Conservation (phyloP, 2,329 filamentous ascomycete genomes). For the Nemania abortiva region DNA sequence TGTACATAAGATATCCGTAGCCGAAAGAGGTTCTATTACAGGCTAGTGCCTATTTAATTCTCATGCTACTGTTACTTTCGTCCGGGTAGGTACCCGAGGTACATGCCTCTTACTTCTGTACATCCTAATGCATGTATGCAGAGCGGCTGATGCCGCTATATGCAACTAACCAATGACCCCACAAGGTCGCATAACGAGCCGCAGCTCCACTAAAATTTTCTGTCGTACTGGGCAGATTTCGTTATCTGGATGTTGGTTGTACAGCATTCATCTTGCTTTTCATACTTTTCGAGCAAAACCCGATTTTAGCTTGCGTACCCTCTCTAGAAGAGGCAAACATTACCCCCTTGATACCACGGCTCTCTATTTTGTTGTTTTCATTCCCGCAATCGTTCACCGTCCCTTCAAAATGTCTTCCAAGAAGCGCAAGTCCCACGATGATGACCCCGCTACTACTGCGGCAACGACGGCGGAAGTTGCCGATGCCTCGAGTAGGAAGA, state of each 20-base stretch:
- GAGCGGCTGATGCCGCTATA: constrained; percentile 15
- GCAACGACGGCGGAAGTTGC: constrained; percentile 15
- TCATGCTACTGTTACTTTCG: too few relatives aligned
- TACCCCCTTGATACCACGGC: too few relatives aligned
- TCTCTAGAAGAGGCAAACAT: not conserved
- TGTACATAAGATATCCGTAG: too few relatives aligned
- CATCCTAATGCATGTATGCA: constrained; percentile 6
- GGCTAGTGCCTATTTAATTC: too few relatives aligned
- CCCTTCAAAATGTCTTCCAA: constrained; percentile 37
- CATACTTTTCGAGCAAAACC: not conserved
- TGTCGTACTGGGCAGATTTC: constrained; percentile 46
- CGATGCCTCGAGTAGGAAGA: constrained; percentile 45
- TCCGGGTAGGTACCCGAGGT: too few relatives aligned
- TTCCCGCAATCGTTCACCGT: not conserved
- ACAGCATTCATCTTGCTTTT: not conserved
- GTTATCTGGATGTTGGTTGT: not conserved
- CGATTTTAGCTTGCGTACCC: not conserved
- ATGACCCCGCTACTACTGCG: constrained; percentile 39
- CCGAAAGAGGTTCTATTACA: too few relatives aligned
- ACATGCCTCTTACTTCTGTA: too few relatives aligned
- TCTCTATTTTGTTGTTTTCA: not conserved
- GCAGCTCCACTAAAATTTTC: constrained; percentile 62
- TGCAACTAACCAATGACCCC: constrained; percentile 33
- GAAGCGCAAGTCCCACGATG: constrained; percentile 49
- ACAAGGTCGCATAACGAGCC: constrained; percentile 35